Conservation (phyloP, 305 asterid species). For the Ruellia speciosa region DNA sequence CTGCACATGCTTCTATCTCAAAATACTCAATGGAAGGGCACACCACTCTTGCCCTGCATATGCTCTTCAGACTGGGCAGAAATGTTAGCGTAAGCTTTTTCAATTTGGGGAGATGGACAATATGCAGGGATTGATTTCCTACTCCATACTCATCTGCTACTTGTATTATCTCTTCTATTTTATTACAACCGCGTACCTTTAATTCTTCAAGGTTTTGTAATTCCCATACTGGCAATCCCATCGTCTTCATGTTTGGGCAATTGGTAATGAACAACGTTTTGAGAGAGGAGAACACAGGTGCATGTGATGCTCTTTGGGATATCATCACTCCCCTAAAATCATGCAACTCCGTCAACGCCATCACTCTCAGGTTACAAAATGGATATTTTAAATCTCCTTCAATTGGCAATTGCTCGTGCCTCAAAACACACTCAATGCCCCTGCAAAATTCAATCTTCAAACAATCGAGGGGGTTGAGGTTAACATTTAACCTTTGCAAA, state of each 20-base stretch:
- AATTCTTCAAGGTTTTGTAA: not conserved
- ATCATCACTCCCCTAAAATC: not conserved
- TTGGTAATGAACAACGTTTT: not conserved
- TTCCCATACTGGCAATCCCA: not conserved
- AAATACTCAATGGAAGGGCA: not conserved
- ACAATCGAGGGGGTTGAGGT: not conserved
- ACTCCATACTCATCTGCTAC: not conserved
- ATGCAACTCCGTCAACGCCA: too few relatives aligned
- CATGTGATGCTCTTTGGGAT: not conserved
- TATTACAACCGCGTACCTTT: not conserved
- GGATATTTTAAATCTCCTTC: not conserved
- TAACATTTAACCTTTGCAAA: not conserved
- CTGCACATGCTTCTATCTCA: not conserved
- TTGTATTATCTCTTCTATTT: not conserved
- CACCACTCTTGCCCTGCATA: constrained; percentile 3
- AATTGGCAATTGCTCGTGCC: not conserved
- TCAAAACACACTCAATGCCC: constrained; percentile 5
- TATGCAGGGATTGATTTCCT: not conserved
- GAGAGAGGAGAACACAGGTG: not conserved
- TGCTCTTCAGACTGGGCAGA: constrained; percentile 14
- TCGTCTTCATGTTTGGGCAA: not conserved
- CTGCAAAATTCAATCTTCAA: not conserved
- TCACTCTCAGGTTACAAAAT: not conserved
- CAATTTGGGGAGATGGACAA: not conserved
- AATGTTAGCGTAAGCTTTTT: not conserved